Base-by-base conservation (phyloP, 306 rosid species). In the Vicia sativa region DNA sequence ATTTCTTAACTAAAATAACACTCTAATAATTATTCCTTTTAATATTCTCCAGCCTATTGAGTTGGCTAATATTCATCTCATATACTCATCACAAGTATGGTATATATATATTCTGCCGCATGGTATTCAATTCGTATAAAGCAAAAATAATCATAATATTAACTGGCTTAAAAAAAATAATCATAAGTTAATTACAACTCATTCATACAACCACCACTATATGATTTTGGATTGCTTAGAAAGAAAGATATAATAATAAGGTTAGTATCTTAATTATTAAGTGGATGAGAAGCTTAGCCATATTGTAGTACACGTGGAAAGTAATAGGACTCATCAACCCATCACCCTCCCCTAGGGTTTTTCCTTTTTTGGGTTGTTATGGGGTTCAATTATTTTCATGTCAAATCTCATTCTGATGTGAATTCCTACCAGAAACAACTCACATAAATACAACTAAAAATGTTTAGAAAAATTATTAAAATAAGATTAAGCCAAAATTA, bases 1-100 rank as follows among this genome's bases (percentile, higher is more conserved):
- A 48, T 60, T 49, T 23, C 21, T 59, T 44, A 26, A 37, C 16
- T 21, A 19, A 54, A 25, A 11, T 28, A 34, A 68, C 5, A 37
- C 2, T 5, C 28, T 31, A 41, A 23, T 54, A 16, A 44, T 53
- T 53, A 13, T 62, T 18, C 1, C 4, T 62, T 72, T 76, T 67
- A 62, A 12, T 39, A 62, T 62, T 62, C 73, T 44, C 65, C 70
- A 55, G 55, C 67, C 48, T 45, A 3, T 54, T 21, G 41, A 61
- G 67, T 68, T 66, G 77, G 64, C 42, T 59, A 38, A 50, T 62
- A 72, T 80, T 68, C 65, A 67, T 68, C 21, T 69, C 58, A 21
- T 52, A 52, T 31, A 31, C 34, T 31, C 3, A n/a, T 61, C 75
- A 78, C 76, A 80, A 73, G 84, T 66, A 48, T 80, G 71, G 74